Base-by-base conservation (phyloP, 805 yeast species). In the Sugiyamaella qingdaonensis region DNA sequence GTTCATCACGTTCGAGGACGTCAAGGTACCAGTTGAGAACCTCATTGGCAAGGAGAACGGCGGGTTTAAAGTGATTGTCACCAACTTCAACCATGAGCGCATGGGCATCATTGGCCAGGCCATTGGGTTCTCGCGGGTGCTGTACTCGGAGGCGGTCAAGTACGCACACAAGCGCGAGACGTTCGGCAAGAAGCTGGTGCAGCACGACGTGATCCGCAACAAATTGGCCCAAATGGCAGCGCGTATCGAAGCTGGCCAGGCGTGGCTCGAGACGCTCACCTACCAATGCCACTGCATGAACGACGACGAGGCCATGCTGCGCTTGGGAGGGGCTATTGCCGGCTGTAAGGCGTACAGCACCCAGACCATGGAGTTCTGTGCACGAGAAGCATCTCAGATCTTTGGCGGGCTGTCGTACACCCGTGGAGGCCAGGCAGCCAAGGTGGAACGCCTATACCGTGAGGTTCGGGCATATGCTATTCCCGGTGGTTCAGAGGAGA, bases 401-500 rank as follows among this genome's bases (percentile, higher is more conserved):
- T 73, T 72, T 54, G 76, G 76, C 24, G 76, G 76, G 34, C 62
- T 73, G 18, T 47, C 73, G 13, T 73, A 73, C 61, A 72, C 74
- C 43, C 68, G 71, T 9, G 76, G 77, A 13, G 76, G 76, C 19
- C 71, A 68, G 54, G 76, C 73, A 48, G 76, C 71, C 16, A 69
- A 67, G 51, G 73, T 72, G 37, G 76, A 73, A 62, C 68, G 76
- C 24, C 58, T 73, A 46, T 73, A 72, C 65, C 65, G 76, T 31
- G 76, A 73, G 52, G 76, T 71, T n/a, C 65, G 75, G 8, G 76
- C 76, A 10, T 73, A 63, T 57, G 73, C 77, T 16, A 73, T 73
- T 41, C 77, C 77, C 14, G 76, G 76, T 34, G 76, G 76, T 8
- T 71, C 75, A 24, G 76, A 72, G 55, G 76, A 73, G 57, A 73